Base-by-base conservation (phyloP, 2,329 filamentous ascomycete genomes). In the Scytalidium lignicola region DNA sequence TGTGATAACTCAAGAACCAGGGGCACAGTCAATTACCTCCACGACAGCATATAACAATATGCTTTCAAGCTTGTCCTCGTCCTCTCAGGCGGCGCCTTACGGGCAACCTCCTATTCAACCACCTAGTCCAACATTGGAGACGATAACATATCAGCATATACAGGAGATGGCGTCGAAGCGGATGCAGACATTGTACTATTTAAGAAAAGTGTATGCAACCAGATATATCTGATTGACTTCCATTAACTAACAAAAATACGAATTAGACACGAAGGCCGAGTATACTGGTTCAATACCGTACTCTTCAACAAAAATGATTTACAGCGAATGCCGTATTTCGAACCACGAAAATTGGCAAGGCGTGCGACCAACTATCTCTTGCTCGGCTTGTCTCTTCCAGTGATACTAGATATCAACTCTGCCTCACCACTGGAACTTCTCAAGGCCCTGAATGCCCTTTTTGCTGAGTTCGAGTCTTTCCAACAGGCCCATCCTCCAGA, bases 201-300 rank as follows among this genome's bases (percentile, higher is more conserved):
- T 99, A 55, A 82, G 91, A 54, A 96, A 95, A 72, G 86, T 90
- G 90, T 95, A 71, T 59, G 88, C 78, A 29, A 6, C 18, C 23
- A 26, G 23, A 5, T 5, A 51, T 47, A 44, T 19, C 45, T 43
- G 17, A 15, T 37, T 19, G 20, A 20, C 48, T n/a, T 20, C 8
- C 17, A 9, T 23, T 15, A 43, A 44, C 44, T 28, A 47, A 19
- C 49, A 10, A 44, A 52, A 49, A 39, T 32, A n/a, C 15, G 41
- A 5, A 47, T 46, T 65, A 95, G 90, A 22, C 91, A 99, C 65
- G 90, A 96, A 70, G 91, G 92, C 52, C 85, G 90, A 51, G 84
- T 96, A 40, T 97, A 95, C 73, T 97, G 93, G 91, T 96, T 97
- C 75, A 96, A 96, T 70, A 96, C 93, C 0, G 82, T 96, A 52